Conservation (phyloP, 1,284 basidiomycete genomes). For the Fistulinella staudtii region DNA sequence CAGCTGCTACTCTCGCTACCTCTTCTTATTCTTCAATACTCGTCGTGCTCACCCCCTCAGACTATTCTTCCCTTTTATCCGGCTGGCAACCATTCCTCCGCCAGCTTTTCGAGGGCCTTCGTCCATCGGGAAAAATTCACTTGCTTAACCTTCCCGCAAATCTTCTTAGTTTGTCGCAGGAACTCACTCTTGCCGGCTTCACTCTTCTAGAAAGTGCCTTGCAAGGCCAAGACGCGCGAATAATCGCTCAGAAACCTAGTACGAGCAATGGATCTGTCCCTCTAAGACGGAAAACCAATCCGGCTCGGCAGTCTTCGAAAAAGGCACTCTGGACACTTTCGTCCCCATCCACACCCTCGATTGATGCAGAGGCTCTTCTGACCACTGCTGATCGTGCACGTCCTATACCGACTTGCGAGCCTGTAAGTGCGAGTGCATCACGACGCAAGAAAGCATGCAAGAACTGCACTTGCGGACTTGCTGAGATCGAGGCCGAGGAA, state of each 20-base stretch:
- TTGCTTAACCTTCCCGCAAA: constrained; percentile 50
- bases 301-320: constrained; percentile 62
- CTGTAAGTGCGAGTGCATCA: constrained; percentile 47
- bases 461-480: constrained; percentile 88
- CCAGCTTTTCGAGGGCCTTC: constrained; percentile 55
- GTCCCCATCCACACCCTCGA: constrained; percentile 56
- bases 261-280: constrained; percentile 39
- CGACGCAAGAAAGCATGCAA: constrained; percentile 89
- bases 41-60: constrained; percentile 53
- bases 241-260: constrained; percentile 67
- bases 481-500: constrained; percentile 89
- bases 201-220: constrained; percentile 43
- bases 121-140: constrained; percentile 64
- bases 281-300: constrained; percentile 48
- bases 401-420: constrained; percentile 66
- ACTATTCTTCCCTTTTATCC: constrained; percentile 56
- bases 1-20: constrained; percentile 57
- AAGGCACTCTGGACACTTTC: constrained; percentile 77
- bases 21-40: constrained; percentile 63
- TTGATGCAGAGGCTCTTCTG: constrained; percentile 74
- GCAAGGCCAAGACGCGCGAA: constrained; percentile 33
- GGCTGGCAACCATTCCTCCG: constrained; percentile 52
- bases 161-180: constrained; percentile 45
- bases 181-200: constrained; percentile 64
- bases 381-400: constrained; percentile 70